Percentiles rank a stretch among this genome's conserved stretches.
Conservation (phyloP, 352 stramenopile species). For the Globisporangium nodosum region DNA sequence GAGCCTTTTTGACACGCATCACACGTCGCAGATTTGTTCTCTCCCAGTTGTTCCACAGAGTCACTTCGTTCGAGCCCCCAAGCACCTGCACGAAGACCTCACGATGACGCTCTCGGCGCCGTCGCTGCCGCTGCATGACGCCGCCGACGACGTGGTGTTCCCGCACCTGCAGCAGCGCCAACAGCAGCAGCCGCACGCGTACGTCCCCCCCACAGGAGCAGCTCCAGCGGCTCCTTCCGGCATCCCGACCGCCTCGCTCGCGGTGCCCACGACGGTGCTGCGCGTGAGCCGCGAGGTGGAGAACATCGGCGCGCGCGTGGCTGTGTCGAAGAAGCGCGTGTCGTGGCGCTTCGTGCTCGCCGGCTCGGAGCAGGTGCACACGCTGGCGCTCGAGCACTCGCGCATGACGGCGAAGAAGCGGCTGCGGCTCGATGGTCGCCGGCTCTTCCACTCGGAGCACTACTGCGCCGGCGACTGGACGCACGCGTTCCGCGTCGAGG, state of each 20-base stretch:
- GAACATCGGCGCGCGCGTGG: slow-evolving; percentile 76
- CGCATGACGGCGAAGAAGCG: slow-evolving; percentile 81
- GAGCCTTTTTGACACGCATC: too few species aligned
- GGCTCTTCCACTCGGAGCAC: slow-evolving; percentile 63
- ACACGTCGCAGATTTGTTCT: too few species aligned
- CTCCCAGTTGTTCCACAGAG: too few species aligned
- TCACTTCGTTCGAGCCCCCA: too few species aligned
- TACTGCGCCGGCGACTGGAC: slow-evolving; percentile 69
- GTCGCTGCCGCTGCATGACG: slow-evolving; percentile 19
- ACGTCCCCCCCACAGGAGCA: background rate
- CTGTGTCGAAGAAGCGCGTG: slow-evolving; percentile 81
- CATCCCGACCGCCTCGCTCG: too few species aligned
- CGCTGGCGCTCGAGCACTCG: slow-evolving; percentile 80
- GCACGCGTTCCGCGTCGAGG: slow-evolving; percentile 63
- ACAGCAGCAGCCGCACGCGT: background rate
- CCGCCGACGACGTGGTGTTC: slow-evolving; percentile 14
- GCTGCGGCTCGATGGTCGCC: slow-evolving; percentile 71
- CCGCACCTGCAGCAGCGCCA: slow-evolving; percentile 15
- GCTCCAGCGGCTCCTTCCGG: too few species aligned
- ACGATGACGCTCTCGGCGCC: slow-evolving; percentile 41
- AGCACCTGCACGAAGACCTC: background rate
- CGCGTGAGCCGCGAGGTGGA: slow-evolving; percentile 69
- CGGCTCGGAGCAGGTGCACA: slow-evolving; percentile 73
- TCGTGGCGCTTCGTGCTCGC: slow-evolving; percentile 82
- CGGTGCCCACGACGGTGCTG: slow-evolving; percentile 22